These are phyloP conservation scores for Phoma herbarum DNA, from an alignment of 2,329 filamentous ascomycete species.

Conservation along the genomic window DNA sequence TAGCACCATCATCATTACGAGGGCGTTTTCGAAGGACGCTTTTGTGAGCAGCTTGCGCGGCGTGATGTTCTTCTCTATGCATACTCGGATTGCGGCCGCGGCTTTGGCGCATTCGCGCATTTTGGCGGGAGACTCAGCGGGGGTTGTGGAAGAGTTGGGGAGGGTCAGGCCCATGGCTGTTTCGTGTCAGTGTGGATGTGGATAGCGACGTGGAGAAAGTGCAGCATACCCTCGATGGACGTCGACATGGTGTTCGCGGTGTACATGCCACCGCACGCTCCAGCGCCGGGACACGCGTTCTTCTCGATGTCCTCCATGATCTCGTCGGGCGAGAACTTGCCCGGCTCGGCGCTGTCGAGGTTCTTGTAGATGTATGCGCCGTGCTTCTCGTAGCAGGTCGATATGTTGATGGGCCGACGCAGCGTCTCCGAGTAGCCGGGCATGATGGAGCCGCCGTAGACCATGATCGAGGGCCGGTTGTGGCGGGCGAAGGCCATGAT, in stretches of 20 bases:
- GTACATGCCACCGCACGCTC: constrained; percentile 92
- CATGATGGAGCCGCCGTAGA: constrained; percentile 91
- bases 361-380: constrained; percentile 83
- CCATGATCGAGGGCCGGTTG: constrained; percentile 92
- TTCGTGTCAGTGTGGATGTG: constrained; percentile 12
- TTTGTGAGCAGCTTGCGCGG: constrained; percentile 83
- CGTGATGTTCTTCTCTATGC: constrained; percentile 83
- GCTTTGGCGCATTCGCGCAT: constrained; percentile 85
- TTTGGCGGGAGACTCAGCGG: constrained; percentile 82
- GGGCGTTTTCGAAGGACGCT: constrained; percentile 83
- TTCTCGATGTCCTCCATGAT: constrained; percentile 84
- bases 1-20: constrained; percentile 91
- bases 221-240: constrained; percentile 69
- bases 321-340: constrained; percentile 74
- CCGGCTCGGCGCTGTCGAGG: constrained; percentile 73
- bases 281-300: constrained; percentile 79
- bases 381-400: constrained; percentile 85
- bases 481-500: constrained; percentile 90
- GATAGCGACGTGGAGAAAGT: neutral
- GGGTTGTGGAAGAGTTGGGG: constrained; percentile 84
- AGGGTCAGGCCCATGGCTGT: constrained; percentile 80
- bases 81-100: constrained; percentile 78
- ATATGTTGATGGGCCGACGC: constrained; percentile 83
- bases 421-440: constrained; percentile 84
- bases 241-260: constrained; percentile 95